These are phyloP conservation scores for Talaromyces trachyspermus DNA, from an alignment of 495 filamentous ascomycete species.

Conservation along the genomic window DNA sequence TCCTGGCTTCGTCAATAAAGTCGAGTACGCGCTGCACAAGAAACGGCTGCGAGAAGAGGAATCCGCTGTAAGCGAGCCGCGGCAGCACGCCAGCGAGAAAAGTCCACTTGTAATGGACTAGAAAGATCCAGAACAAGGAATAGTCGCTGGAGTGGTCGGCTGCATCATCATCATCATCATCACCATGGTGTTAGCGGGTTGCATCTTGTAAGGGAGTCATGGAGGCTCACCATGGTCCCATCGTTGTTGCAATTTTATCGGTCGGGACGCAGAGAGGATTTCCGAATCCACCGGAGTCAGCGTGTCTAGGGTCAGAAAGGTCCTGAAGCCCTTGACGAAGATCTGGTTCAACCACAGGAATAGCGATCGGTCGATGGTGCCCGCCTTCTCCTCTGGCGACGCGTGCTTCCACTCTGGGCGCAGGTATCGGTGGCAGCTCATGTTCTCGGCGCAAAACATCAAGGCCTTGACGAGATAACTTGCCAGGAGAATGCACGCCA, in stretches of 20 bases:
- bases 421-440: slow-evolving; percentile 38
- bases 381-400: slow-evolving; percentile 46
- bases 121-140: slow-evolving; percentile 29
- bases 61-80: slow-evolving; percentile 42
- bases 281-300: slow-evolving; percentile 32
- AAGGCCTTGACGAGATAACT: slow-evolving; percentile 26
- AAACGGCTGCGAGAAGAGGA: slow-evolving; percentile 55
- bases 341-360: slow-evolving; percentile 51
- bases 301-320: slow-evolving; percentile 29
- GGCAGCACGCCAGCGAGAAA: slow-evolving; percentile 39
- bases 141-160: slow-evolving; percentile 20
- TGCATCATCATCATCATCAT: slow-evolving; percentile 4
- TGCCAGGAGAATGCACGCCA: background rate
- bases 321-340: slow-evolving; percentile 36
- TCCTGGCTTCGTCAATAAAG: slow-evolving; percentile 31
- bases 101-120: slow-evolving; percentile 25
- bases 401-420: slow-evolving; percentile 23
- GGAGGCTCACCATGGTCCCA: slow-evolving; percentile 23
- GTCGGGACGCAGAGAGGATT: slow-evolving; percentile 25
- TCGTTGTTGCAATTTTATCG: slow-evolving; percentile 23
- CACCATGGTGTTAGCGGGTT: background rate
- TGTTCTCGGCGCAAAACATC: slow-evolving; percentile 40
- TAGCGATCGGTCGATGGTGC: slow-evolving; percentile 35
- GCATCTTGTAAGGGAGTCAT: background rate
- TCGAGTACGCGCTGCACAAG: slow-evolving; percentile 42